Percentiles rank a stretch among this genome's conserved stretches.
phyloP scores from a whole-genome alignment of 1,284 basidiomycete species.

The Trichosporon coremiiforme region DNA sequence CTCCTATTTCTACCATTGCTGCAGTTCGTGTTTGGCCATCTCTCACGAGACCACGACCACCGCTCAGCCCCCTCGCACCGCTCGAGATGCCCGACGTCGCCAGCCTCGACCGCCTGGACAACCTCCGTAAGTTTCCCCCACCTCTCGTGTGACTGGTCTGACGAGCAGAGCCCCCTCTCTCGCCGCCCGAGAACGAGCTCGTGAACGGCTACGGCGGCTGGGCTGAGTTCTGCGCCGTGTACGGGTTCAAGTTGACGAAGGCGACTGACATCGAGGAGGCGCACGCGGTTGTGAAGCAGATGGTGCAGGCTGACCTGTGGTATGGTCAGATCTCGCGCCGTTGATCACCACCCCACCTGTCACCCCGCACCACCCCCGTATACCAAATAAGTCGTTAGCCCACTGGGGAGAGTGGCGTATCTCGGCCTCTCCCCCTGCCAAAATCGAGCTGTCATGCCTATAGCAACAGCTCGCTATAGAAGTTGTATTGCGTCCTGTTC shows the following conservation, averaged over 20 bases:
- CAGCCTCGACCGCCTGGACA: slow-evolving; percentile 9
- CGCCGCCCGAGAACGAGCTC: slow-evolving; percentile 14
- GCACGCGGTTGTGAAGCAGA: slow-evolving; percentile 15
- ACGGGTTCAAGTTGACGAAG: background rate
- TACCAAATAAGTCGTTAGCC: slow-evolving; percentile 6
- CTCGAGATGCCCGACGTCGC: slow-evolving; percentile 15
- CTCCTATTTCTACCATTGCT: background rate
- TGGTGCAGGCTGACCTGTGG: slow-evolving; percentile 15
- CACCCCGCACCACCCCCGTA: background rate
- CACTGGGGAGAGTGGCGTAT: slow-evolving; percentile 7
- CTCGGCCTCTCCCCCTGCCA: background rate
- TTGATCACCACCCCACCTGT: background rate
- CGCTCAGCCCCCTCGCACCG: background rate
- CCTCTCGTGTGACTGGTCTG: background rate
- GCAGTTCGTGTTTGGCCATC: background rate
- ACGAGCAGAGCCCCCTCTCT: slow-evolving; percentile 9
- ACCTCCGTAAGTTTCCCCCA: background rate
- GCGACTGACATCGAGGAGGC: slow-evolving; percentile 13
- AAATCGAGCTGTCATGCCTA: background rate
- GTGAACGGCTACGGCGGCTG: slow-evolving; percentile 11
- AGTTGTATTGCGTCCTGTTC: background rate
- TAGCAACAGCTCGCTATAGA: background rate
- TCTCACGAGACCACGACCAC: slow-evolving; percentile 11
- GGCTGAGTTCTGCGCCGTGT: background rate
- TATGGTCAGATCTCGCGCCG: slow-evolving; percentile 13